Conservation (phyloP, 2,329 filamentous ascomycete species). For the Ophiostoma sp. region DNA sequence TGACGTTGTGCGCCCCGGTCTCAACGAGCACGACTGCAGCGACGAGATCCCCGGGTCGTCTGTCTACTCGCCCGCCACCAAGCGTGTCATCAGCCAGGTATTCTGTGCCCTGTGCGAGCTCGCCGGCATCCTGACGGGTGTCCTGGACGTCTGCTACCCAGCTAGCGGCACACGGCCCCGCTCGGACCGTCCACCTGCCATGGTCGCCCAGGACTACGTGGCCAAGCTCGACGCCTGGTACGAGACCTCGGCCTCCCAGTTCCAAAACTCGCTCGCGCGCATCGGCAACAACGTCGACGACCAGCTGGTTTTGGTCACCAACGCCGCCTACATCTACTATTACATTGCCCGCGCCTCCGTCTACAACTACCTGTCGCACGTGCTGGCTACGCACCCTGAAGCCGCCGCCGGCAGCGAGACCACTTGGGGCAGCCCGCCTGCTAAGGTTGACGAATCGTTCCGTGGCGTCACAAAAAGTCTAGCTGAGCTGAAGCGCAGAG, state of each 20-base stretch:
- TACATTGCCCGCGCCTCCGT: slow-evolving; percentile 14
- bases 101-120: slow-evolving; percentile 21
- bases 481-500: slow-evolving; percentile 15
- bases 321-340: slow-evolving; percentile 19
- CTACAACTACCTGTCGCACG: slow-evolving; percentile 21
- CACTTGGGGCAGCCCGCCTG: slow-evolving; percentile 10
- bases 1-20: slow-evolving; percentile 78
- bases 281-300: background rate
- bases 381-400: background rate
- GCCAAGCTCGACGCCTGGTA: slow-evolving; percentile 12
- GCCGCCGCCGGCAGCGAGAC: background rate
- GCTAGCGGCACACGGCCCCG: background rate
- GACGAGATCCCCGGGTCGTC: slow-evolving; percentile 49
- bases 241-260: background rate
- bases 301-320: slow-evolving; percentile 5
- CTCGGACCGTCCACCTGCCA: background rate
- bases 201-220: background rate
- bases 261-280: background rate
- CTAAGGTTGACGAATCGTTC: slow-evolving; percentile 19
- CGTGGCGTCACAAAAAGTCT: slow-evolving; percentile 20
- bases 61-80: slow-evolving; percentile 22
- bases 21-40: slow-evolving; percentile 72
- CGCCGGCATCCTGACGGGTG: slow-evolving; percentile 3
- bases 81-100: slow-evolving; percentile 24
- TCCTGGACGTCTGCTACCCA: slow-evolving; percentile 11